Evolutionary conservation across 768 basidiomycete genomes (phyloP).

Genomic region (Mrakia blollopis): DNA sequence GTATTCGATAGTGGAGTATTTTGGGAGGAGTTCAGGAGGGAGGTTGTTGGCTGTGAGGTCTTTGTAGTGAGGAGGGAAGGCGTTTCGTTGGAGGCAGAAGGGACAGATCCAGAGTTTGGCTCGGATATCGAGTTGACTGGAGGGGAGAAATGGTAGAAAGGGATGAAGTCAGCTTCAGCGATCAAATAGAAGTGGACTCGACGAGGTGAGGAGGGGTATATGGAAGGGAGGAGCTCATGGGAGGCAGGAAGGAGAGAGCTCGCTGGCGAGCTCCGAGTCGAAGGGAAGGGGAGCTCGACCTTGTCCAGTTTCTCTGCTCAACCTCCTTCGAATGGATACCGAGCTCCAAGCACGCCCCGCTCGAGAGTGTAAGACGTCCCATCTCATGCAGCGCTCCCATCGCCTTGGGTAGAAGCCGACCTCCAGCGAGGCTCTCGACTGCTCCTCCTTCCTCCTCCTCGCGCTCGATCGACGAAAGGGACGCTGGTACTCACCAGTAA

Average conservation of each 20-base stretch:
- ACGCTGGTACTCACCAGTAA: constrained; percentile 65
- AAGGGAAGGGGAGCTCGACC: too few relatives aligned
- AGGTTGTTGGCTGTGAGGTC: constrained; percentile 96
- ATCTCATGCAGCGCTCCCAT: too few relatives aligned
- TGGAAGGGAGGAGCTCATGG: background rate
- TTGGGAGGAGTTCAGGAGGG: constrained; percentile 89
- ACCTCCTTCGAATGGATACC: too few relatives aligned
- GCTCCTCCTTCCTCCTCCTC: too few relatives aligned
- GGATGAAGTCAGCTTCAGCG: background rate
- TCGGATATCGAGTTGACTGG: constrained; percentile 94
- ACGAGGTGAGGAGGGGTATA: background rate
- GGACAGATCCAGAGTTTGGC: constrained; percentile 99
- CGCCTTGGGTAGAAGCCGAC: too few relatives aligned
- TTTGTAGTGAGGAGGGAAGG: constrained; percentile 98
- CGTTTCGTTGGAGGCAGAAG: constrained; percentile 92
- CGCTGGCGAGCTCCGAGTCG: background rate
- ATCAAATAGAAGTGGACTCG: background rate
- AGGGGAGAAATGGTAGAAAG: constrained; percentile 14
- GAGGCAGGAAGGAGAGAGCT: background rate
- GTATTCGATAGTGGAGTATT: constrained; percentile 99
- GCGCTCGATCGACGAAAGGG: too few relatives aligned
- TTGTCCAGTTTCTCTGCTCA: too few relatives aligned
- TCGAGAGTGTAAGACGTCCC: too few relatives aligned
- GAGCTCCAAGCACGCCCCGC: too few relatives aligned
- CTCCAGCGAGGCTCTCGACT: too few relatives aligned